Evolutionary conservation across 768 basidiomycete species (phyloP).

Genomic region (Cubamyces sp.): DNA sequence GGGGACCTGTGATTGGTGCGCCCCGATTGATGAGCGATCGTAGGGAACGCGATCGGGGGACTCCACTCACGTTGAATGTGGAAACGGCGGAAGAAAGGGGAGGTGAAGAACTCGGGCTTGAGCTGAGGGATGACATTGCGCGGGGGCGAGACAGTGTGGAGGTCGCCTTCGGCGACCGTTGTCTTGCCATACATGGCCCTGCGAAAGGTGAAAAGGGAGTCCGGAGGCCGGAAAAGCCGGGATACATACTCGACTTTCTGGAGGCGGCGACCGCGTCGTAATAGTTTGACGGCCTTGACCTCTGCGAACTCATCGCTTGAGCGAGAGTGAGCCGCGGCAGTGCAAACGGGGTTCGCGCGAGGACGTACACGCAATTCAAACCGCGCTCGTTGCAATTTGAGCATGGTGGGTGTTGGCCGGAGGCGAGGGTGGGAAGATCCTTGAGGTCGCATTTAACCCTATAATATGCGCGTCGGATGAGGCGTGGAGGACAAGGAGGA

Average conservation of each 20-base stretch:
- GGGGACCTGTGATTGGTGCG: slow-evolving; percentile 60
- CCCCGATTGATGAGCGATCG: slow-evolving; percentile 12
- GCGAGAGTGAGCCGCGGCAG: slow-evolving; percentile 17
- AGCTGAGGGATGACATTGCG: slow-evolving; percentile 71
- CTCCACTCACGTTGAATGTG: slow-evolving; percentile 73
- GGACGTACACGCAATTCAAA: slow-evolving; percentile 89
- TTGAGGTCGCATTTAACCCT: slow-evolving; percentile 96
- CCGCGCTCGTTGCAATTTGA: slow-evolving; percentile 90
- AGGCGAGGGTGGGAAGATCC: slow-evolving; percentile 63
- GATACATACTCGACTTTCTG: slow-evolving; percentile 81
- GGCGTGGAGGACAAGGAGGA: slow-evolving; percentile 16
- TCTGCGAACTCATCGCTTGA: slow-evolving; percentile 89
- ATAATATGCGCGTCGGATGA: slow-evolving; percentile 2
- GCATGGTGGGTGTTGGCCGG: slow-evolving; percentile 55
- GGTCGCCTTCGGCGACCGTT: slow-evolving; percentile 46
- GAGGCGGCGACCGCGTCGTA: slow-evolving; percentile 75
- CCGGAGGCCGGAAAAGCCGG: background rate
- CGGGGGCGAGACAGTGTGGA: slow-evolving; percentile 42
- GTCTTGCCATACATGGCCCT: slow-evolving; percentile 82
- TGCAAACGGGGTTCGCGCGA: background rate
- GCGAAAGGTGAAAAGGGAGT: slow-evolving; percentile 19
- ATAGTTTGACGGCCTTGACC: slow-evolving; percentile 86
- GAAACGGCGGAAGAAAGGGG: slow-evolving; percentile 85
- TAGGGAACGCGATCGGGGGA: slow-evolving; percentile 10
- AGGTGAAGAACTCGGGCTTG: slow-evolving; percentile 78